A percentile compares a stretch with the other conserved stretches of the same genome.
These are phyloP conservation scores for Clohesyomyces aquaticus DNA, from an alignment of 495 filamentous ascomycete genomes.

Conservation along the genomic window DNA sequence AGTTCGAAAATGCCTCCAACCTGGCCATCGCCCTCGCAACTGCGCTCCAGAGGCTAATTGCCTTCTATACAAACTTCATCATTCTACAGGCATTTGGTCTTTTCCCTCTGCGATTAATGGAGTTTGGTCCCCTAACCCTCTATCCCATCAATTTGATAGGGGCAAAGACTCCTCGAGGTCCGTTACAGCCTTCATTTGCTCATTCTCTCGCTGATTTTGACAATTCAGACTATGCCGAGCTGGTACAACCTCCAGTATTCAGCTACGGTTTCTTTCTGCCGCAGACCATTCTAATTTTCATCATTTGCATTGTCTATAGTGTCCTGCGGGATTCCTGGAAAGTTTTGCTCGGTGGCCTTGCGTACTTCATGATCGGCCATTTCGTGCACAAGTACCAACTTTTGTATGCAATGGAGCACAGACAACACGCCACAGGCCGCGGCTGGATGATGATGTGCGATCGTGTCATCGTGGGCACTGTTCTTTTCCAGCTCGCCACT, in stretches of 20 bases:
- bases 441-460: constrained; percentile 97
- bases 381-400: constrained; percentile 99
- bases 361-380: constrained; percentile 87
- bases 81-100: constrained; percentile 90
- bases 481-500: constrained; percentile 89
- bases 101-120: constrained; percentile 88
- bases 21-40: constrained; percentile 76
- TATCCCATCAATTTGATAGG: constrained; percentile 79
- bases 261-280: constrained; percentile 96
- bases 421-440: constrained; percentile 89
- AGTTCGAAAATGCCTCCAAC: constrained; percentile 74
- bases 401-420: constrained; percentile 97
- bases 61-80: constrained; percentile 94
- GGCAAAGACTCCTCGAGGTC: constrained; percentile 82
- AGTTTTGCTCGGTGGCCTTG: constrained; percentile 78
- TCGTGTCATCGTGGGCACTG: constrained; percentile 77
- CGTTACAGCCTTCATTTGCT: constrained; percentile 4
- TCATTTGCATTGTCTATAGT: constrained; percentile 94
- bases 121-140: constrained; percentile 82
- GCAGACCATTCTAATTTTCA: constrained; percentile 85
- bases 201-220: constrained; percentile 9
- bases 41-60: constrained; percentile 70
- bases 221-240: constrained; percentile 74
- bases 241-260: constrained; percentile 82
- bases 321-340: constrained; percentile 81